Percentiles rank a stretch among this genome's conserved stretches.
Evolutionary conservation across 495 filamentous ascomycete species (phyloP).

Genomic region (Polyplosphaeria fusca): DNA sequence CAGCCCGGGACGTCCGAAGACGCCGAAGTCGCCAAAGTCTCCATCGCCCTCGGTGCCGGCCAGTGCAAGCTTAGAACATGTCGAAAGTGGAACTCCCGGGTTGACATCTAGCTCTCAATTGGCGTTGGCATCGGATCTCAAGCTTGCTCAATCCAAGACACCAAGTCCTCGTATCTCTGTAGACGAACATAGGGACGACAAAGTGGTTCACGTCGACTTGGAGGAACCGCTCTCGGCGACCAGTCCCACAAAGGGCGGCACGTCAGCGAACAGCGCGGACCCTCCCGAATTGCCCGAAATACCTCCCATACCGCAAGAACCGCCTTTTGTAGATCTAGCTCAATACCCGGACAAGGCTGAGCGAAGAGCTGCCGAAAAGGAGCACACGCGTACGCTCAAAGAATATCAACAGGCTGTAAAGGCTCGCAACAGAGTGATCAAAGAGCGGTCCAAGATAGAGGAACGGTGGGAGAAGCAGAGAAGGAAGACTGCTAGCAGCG

Average conservation of each 20-base stretch:
- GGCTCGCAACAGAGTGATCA: conserved; percentile 59
- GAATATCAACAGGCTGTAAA: conserved; percentile 60
- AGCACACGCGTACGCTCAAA: conserved; percentile 56
- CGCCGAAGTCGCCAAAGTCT: conserved; percentile 35
- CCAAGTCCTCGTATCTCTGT: conserved; percentile 46
- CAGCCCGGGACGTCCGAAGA: conserved; percentile 66
- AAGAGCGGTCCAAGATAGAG: conserved; percentile 54
- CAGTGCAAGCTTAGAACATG: neutral
- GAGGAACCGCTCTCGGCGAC: conserved; percentile 24
- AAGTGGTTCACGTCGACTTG: conserved; percentile 16
- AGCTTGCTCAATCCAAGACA: neutral
- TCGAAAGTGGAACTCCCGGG: neutral
- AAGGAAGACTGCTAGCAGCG: conserved; percentile 25
- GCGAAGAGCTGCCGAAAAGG: conserved; percentile 63
- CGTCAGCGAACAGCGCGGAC: neutral
- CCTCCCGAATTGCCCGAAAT: conserved; percentile 33
- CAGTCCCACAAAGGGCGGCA: conserved; percentile 23
- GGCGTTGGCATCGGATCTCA: neutral
- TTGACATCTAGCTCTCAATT: neutral
- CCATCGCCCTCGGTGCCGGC: conserved; percentile 8
- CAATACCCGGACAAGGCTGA: conserved; percentile 57
- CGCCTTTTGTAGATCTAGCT: conserved; percentile 49
- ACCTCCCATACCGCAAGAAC: conserved; percentile 43
- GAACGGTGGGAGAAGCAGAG: conserved; percentile 44
- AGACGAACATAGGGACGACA: conserved; percentile 43